Base-by-base conservation (phyloP, 2,329 filamentous ascomycete genomes). In the Cryphonectria japonica region DNA sequence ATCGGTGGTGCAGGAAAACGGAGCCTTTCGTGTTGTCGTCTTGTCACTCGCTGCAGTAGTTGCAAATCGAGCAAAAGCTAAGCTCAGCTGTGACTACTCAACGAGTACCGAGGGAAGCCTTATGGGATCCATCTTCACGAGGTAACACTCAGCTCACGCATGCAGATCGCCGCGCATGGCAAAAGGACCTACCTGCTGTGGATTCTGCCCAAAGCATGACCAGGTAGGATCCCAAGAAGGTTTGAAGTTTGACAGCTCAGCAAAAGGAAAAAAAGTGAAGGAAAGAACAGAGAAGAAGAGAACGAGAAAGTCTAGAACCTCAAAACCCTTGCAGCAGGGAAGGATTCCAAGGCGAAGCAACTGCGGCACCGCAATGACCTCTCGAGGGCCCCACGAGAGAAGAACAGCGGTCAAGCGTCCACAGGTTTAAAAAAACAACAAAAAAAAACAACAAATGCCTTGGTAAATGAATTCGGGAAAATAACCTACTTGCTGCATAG, bases 41-140 rank as follows among this genome's bases (percentile, higher is more conserved):
- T 57, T 22, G 26, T 59, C 13, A 16, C 54, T 59, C 26, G 43
- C 43, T 46, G 46, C 19, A 50, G 46, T n/a, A 6, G 46, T n/a
- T 22, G 22, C 3, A 50, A 19, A n/a, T 22, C 46, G 46, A n/a
- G 19, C 19, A 29, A 29, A 29, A n/a, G 52, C 13, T 50, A 22
- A 7, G n/a, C n/a, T 16, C n/a, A 54, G 52, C 54, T 29, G 29
- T 59, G 16, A 39, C 8, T 39, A 11, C 9, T 39, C 37, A 39
- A 6, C 19, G 9, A 52, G 46, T 22, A 22, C 19, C 22, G 22
- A 26, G 46, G 50, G 50, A 50, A 16, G 46, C 4, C 26, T 34
- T 64, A 3, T 39, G 3, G 37, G 61, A 26, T 43, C 61, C 61
- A 64, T 64, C 41, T 41, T 64, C 61, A 64, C 61, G 61, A 64